A percentile compares a stretch with the other conserved stretches of the same genome.
Conservation (phyloP, 2,329 filamentous ascomycete genomes). For the Xylaria sp. region DNA sequence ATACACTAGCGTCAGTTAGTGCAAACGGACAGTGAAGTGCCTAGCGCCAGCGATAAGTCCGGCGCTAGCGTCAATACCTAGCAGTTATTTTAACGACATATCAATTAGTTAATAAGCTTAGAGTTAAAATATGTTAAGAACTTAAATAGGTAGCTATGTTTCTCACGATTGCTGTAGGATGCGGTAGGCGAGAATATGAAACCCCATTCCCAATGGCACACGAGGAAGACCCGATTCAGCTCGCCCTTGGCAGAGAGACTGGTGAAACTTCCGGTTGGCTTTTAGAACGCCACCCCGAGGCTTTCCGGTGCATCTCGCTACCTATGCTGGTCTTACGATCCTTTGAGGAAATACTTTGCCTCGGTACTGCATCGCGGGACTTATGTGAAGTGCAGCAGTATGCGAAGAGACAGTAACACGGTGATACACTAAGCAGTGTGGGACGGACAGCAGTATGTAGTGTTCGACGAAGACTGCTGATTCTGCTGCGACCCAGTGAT, state of each 20-base stretch:
- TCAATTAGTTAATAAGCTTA: no score
- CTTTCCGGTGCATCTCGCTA: not conserved
- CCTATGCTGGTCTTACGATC: not conserved
- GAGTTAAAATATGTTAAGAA: not conserved
- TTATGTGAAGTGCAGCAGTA: constrained; percentile 9
- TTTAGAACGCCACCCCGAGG: constrained; percentile 18
- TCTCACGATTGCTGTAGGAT: constrained; percentile 11
- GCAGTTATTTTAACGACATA: constrained; percentile 8
- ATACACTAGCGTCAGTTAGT: no score
- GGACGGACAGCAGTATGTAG: constrained; percentile 13
- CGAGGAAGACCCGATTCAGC: constrained; percentile 18
- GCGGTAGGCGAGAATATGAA: constrained; percentile 7
- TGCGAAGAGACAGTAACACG: constrained; percentile 1
- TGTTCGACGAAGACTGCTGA: constrained; percentile 7
- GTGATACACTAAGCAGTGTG: constrained; percentile 4
- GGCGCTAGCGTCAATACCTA: constrained; percentile 5
- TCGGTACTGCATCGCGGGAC: constrained; percentile 12
- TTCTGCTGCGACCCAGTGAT: constrained; percentile 14
- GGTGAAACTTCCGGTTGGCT: constrained; percentile 16
- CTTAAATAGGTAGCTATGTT: not conserved
- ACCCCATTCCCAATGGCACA: not conserved
- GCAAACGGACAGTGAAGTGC: constrained; percentile 6
- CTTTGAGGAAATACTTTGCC: not conserved
- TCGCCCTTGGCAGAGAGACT: constrained; percentile 21
- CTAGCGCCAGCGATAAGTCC: not conserved